Evolutionary conservation across 768 basidiomycete genomes (phyloP).

Genomic region (Hypholoma sublateritium): DNA sequence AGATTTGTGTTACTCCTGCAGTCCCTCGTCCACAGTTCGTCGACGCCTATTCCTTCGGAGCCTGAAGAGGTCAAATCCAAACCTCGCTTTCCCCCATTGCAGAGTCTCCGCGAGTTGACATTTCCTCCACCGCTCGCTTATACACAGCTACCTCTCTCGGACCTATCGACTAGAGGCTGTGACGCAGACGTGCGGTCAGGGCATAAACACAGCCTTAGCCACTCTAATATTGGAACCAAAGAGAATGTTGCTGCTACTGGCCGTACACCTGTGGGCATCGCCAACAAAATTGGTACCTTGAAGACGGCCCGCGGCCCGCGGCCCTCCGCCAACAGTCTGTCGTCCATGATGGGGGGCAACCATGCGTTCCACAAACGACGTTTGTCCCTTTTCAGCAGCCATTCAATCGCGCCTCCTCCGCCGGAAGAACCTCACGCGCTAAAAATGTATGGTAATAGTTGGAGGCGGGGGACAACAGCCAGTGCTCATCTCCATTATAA

Average conservation of each 20-base stretch:
- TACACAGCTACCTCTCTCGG: slow-evolving; percentile 10
- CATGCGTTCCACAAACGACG: slow-evolving; percentile 21
- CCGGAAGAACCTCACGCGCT: slow-evolving; percentile 31
- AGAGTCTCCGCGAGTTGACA: slow-evolving; percentile 53
- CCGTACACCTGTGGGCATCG: background rate
- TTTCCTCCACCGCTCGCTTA: slow-evolving; percentile 77
- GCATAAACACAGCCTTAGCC: slow-evolving; percentile 18
- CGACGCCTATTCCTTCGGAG: slow-evolving; percentile 44
- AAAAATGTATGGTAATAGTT: slow-evolving; percentile 26
- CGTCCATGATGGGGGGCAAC: slow-evolving; percentile 18
- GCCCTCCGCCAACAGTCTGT: slow-evolving; percentile 24
- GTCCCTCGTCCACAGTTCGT: slow-evolving; percentile 65
- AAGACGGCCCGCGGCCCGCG: slow-evolving; percentile 16
- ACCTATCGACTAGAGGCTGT: slow-evolving; percentile 1
- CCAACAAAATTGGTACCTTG: background rate
- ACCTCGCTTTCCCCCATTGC: slow-evolving; percentile 28
- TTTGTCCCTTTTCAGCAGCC: slow-evolving; percentile 27
- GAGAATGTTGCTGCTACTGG: background rate
- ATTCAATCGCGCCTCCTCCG: slow-evolving; percentile 24
- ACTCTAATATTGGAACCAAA: slow-evolving; percentile 4
- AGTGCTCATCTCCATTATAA: slow-evolving; percentile 2
- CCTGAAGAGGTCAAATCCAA: slow-evolving; percentile 36
- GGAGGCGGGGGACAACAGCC: slow-evolving; percentile 17
- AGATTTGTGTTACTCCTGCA: slow-evolving; percentile 75
- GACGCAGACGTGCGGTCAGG: slow-evolving; percentile 16